Conservation (phyloP, 164 flowering plant species). For the Vitis cinerea region DNA sequence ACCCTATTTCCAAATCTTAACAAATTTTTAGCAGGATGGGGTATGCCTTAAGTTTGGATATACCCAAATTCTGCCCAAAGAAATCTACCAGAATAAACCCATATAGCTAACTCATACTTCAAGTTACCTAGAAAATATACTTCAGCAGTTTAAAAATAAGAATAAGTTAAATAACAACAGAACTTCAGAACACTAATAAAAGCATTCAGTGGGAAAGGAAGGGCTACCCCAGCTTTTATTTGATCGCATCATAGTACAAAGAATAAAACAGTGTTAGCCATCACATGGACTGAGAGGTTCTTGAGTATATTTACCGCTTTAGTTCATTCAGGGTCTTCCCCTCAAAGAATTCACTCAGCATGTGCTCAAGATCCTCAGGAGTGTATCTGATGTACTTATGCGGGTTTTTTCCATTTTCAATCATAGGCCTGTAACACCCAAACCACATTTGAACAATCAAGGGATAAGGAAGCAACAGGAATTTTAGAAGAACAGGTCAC, state of each 20-base stretch:
- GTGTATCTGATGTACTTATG: constrained; percentile 72
- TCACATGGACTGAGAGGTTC: neutral
- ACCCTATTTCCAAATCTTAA: too few relatives aligned
- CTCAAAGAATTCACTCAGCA: constrained; percentile 89
- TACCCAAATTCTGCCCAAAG: too few relatives aligned
- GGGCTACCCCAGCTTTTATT: neutral
- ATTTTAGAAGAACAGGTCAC: neutral
- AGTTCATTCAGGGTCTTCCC: constrained; percentile 78
- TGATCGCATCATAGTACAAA: constrained; percentile 10
- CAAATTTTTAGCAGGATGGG: too few relatives aligned
- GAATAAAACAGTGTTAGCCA: neutral
- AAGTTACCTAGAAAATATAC: too few relatives aligned
- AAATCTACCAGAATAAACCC: too few relatives aligned
- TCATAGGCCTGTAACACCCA: constrained; percentile 52
- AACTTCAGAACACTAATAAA: neutral
- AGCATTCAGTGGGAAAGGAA: neutral
- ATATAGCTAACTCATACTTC: too few relatives aligned
- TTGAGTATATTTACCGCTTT: constrained; percentile 39
- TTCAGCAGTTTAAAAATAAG: neutral
- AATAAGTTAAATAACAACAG: too few relatives aligned
- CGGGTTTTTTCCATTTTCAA: constrained; percentile 86
- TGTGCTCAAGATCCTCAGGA: constrained; percentile 84
- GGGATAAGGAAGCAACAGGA: neutral
- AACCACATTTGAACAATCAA: neutral
- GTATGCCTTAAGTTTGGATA: too few relatives aligned